phyloP scores from a whole-genome alignment of 352 stramenopile species.

The Globisporangium echinulatum region DNA sequence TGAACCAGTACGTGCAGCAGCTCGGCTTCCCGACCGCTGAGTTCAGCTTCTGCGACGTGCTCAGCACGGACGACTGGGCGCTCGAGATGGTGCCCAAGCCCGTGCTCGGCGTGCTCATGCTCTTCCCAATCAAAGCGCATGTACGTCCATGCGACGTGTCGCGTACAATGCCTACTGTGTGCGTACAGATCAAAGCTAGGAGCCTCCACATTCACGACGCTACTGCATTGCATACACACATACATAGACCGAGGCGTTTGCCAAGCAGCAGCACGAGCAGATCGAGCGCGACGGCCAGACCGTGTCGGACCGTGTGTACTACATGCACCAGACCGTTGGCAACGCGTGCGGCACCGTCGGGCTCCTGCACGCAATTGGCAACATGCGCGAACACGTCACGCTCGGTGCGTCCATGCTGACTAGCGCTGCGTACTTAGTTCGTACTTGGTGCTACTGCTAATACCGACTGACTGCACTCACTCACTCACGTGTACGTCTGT shows the following conservation, averaged over 20 bases:
- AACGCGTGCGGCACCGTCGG: conserved; percentile 97
- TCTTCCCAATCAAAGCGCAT: conserved; percentile 93
- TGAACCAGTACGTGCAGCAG: conserved; percentile 92
- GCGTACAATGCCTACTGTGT: background rate
- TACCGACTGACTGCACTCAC: background rate
- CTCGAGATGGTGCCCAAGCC: conserved; percentile 94
- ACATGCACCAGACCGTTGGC: conserved; percentile 94
- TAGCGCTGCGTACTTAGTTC: background rate
- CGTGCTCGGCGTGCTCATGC: conserved; percentile 91
- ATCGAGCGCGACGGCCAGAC: conserved; percentile 71
- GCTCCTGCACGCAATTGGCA: conserved; percentile 92
- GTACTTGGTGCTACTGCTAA: background rate
- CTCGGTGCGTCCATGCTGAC: conserved; percentile 31
- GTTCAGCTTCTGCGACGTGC: conserved; percentile 92
- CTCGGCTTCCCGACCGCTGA: conserved; percentile 86
- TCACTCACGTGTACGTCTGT: background rate
- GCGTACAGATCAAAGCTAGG: background rate
- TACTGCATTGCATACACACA: background rate
- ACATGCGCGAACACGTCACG: conserved; percentile 75
- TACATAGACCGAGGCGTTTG: conserved; percentile 60
- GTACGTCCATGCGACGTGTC: conserved; percentile 21
- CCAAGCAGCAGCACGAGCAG: conserved; percentile 55
- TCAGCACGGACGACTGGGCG: conserved; percentile 95
- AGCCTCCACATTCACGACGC: too few species aligned
- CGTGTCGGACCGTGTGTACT: conserved; percentile 78